Base-by-base conservation (phyloP, 495 filamentous ascomycete species). In the Glutinoglossum americanum region DNA sequence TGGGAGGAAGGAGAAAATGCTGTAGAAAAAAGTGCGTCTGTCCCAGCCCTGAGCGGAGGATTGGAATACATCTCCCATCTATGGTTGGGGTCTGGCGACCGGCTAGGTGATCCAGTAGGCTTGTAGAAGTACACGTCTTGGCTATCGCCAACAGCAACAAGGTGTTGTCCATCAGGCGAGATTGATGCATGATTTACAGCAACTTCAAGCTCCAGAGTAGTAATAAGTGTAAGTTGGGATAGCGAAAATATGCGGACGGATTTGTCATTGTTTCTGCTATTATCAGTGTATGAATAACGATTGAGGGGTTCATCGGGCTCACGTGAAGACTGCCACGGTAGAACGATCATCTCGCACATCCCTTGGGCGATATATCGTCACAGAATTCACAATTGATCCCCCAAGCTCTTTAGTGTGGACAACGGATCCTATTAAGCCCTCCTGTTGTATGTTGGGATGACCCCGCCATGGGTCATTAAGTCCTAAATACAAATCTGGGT, bases 111-210 rank as follows among this genome's bases (percentile, higher is more conserved):
- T 67, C 61, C 56, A 57, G 60, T 59, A 25, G 76, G 70, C 56
- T 79, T 69, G 66, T 92, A 89, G 58, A 97, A 81, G 66, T 92
- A 95, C 1, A 86, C 82, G 59, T 75, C 81, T 3, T 83, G 80
- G 63, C 86, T 80, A 62, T 98, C 93, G 25, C 89, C 86, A 41
- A 97, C 83, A 10, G 87, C 85, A 3, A 89, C 73, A 5, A 97
- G 76, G 19, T 93, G 68, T 44, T 73, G 75, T 0, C 88, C 89
- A 62, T 96, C 85, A 0, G 92, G 92, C 28, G 89, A 95, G 47
- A 98, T 81, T 21, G 88, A 80, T 5, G 89, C 85, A 67, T 92
- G 89, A 67, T 98, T 98, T 71, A 95, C 90, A 57, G 77, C 80
- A 61, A 84, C 80, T 41, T 83, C 80, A 59, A 89, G 85, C 6